Evolutionary conservation across 768 basidiomycete genomes (phyloP), one percentile per base, ranked within the genome.

Genomic region (Podaxis rugospora): DNA sequence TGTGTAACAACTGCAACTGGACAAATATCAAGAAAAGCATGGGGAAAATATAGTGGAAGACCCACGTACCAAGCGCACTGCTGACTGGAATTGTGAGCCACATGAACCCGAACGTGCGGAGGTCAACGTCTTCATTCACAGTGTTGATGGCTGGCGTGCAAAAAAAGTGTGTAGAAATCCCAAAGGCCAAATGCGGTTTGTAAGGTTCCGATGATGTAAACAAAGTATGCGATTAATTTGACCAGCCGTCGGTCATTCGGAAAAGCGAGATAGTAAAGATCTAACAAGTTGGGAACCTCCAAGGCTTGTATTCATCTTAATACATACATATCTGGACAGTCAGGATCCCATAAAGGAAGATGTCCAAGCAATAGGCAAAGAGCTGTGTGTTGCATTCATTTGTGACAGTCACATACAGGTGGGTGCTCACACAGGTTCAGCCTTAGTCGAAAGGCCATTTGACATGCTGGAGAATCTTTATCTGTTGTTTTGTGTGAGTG

Each of bases 241-340:
- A 47, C 50, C n/a, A 42, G 7, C 18, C 51, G 21, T n/a, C 25
- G 51, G 27, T 59, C 58, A 25, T 59, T 39, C 13, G 58, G 58
- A 25, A 59, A 59, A 18, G 50, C 58, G 4, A 59, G 49, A 21
- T 51, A 59, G 32, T 59, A 59, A 5, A 59, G 51, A 32, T 59
- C 58, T 59, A n/a, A n/a, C 7, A 32, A 32, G 28, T 32, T 2
- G 1, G 28, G 28, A 32, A 9, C 28, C 28, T 9, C 28, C 28
- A 32, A 32, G 9, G 9, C 9, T 32, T 32, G 28, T 32, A 9
- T 2, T 9, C 7, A 7, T 7, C 6, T 32, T 9, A 32, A 32
- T 7, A 32, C 28, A 7, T 7, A 32, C 28, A 32, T 32, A 32
- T 32, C 28, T 32, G 28, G 28, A 32, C 28, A 9, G 28, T 32